phyloP scores from a whole-genome alignment of 2,329 filamentous ascomycete species.

The Orbilia oligospora region DNA sequence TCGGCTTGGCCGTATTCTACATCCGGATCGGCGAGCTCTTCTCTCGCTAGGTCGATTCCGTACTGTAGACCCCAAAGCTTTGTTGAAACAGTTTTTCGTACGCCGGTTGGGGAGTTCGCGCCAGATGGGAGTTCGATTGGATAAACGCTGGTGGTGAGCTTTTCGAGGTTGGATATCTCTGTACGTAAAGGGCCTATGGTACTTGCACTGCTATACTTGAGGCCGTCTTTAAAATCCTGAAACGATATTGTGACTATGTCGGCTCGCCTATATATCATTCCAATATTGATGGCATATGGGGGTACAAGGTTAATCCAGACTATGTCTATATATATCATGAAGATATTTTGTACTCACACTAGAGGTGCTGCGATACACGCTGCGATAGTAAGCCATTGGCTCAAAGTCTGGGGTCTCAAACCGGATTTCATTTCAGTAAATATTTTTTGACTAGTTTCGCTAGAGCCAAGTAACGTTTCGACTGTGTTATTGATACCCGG shows the following conservation, averaged over 20 bases:
- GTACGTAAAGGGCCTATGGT: not conserved
- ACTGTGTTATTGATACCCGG: too few relatives aligned
- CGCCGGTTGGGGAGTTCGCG: not conserved
- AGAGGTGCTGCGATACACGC: not conserved
- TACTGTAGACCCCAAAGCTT: conserved; percentile 1
- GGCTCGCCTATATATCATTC: not conserved
- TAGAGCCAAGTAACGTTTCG: too few relatives aligned
- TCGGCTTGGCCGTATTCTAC: not conserved
- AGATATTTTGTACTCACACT: not conserved
- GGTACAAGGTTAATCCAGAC: too few relatives aligned
- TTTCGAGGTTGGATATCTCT: not conserved
- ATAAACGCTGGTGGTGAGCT: not conserved
- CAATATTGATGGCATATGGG: too few relatives aligned
- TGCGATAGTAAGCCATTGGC: not conserved
- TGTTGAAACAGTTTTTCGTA: not conserved
- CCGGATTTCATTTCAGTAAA: too few relatives aligned
- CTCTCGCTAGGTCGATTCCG: not conserved
- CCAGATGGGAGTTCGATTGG: not conserved
- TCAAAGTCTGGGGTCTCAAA: not conserved
- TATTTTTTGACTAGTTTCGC: too few relatives aligned
- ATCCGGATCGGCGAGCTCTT: not conserved
- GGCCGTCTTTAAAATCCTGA: not conserved
- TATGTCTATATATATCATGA: too few relatives aligned
- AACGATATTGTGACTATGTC: not conserved
- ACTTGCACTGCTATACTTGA: not conserved